These are phyloP conservation scores for Candida manassasensis DNA, from an alignment of 805 yeast species.

Conservation along the genomic window DNA sequence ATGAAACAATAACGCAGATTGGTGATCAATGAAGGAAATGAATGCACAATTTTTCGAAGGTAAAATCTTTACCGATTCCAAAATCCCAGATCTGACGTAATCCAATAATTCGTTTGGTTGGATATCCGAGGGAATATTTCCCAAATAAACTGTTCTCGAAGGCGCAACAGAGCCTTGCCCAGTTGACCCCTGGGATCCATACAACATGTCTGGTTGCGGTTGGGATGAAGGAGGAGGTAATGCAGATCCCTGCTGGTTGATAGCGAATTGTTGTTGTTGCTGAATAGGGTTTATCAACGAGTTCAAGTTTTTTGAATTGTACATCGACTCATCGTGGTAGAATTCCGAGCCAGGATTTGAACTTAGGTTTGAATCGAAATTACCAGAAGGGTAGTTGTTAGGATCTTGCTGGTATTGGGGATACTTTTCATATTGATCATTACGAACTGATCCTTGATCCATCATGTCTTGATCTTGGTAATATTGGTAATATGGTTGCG, in stretches of 20 bases:
- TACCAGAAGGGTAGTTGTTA: neutral
- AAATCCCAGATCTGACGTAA: conserved; percentile 86
- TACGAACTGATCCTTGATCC: conserved; percentile 1
- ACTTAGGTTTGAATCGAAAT: conserved; percentile 1
- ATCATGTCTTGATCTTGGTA: conserved; percentile 13
- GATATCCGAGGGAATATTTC: conserved; percentile 79
- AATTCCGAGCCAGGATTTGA: neutral
- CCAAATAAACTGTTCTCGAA: conserved; percentile 84
- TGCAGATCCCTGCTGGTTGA: conserved; percentile 8
- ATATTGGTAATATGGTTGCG: conserved; percentile 33
- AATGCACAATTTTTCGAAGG: conserved; percentile 87
- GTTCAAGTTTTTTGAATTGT: neutral
- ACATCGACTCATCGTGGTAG: conserved; percentile 3
- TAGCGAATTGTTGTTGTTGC: conserved; percentile 7
- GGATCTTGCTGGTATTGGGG: conserved; percentile 5
- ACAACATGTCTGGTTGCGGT: conserved; percentile 4
- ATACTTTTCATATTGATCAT: conserved; percentile 3
- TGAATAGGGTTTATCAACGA: conserved; percentile 2
- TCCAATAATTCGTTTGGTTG: conserved; percentile 79
- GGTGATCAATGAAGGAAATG: conserved; percentile 82
- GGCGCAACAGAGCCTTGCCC: conserved; percentile 40
- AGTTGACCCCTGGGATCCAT: conserved; percentile 3
- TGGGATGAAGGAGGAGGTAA: conserved; percentile 4
- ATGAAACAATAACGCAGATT: conserved; percentile 85
- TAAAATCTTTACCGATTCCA: conserved; percentile 74